phyloP scores from a whole-genome alignment of 1,284 basidiomycete genomes.

The Leccinum ponderosum region DNA sequence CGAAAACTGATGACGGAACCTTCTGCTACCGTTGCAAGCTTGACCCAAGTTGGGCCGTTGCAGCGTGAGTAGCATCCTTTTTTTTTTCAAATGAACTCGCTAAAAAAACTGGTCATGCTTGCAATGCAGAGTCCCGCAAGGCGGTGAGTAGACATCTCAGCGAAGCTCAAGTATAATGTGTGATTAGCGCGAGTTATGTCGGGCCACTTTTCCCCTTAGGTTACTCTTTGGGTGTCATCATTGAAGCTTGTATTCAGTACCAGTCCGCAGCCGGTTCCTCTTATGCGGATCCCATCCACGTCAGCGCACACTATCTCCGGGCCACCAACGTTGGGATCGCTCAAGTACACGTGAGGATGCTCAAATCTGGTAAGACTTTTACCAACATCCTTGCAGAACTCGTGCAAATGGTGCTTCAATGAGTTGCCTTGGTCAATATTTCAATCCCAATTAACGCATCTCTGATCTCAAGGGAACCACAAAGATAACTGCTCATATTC shows the following conservation, averaged over 20 bases:
- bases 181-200: slow-evolving; percentile 39
- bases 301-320: slow-evolving; percentile 58
- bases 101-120: background rate
- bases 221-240: slow-evolving; percentile 53
- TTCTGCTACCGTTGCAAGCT: background rate
- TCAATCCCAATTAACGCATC: slow-evolving; percentile 2
- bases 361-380: slow-evolving; percentile 52
- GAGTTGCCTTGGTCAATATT: background rate
- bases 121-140: slow-evolving; percentile 49
- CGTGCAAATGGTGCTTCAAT: slow-evolving; percentile 46
- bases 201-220: slow-evolving; percentile 37
- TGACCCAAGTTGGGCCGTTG: background rate
- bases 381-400: slow-evolving; percentile 58
- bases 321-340: slow-evolving; percentile 42
- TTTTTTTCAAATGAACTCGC: background rate
- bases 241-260: slow-evolving; percentile 53
- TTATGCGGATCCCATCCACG: slow-evolving; percentile 57
- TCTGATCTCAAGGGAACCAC: slow-evolving; percentile 40
- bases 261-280: slow-evolving; percentile 40
- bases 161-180: no score
- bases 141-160: slow-evolving; percentile 39
- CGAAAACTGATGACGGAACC: background rate
- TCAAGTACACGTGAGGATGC: slow-evolving; percentile 45
- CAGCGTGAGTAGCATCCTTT: background rate
- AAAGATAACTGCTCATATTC: slow-evolving; percentile 51